Base-by-base conservation (phyloP, 805 yeast genomes). In the Hanseniaspora meyeri region DNA sequence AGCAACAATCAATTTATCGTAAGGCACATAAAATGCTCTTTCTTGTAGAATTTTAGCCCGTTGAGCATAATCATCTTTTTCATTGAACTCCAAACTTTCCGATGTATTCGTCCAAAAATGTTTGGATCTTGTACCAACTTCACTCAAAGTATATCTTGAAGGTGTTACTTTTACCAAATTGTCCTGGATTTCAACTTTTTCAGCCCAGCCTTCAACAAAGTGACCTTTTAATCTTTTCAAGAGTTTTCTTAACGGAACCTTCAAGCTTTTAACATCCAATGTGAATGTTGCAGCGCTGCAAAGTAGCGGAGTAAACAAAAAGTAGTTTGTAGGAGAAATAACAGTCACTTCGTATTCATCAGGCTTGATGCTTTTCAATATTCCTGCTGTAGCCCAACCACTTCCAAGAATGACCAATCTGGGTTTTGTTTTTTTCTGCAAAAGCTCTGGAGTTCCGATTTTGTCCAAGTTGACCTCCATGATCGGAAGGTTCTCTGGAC, bases 221-320 rank as follows among this genome's bases (percentile, higher is more conserved):
- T 82, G 85, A 20, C 85, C 87, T 58, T 74, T 72, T 40, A 79
- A 73, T 27, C 72, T 63, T 40, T 70, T 69, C 27, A 82, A 77
- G 57, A 82, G 75, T 59, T 76, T 73, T 59, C 88, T 75, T 54
- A 82, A 78, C 37, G 84, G 80, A 62, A 82, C 87, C 63, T 78
- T 77, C 58, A 82, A 66, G 2, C 85, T 78, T 63, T 82, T 80
- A 49, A 81, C 76, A 58, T 81, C 85, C 52, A 82, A 69, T 10
- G 87, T 82, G 51, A 87, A 86, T 2, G 83, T 83, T 4, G 87
- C 84, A 20, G 87, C 85, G 51, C 79, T 77, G 2, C 87, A 87
- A 40, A 82, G 72, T 70, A 82, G 71, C 1, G 87, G 87, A 19
- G 87, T 82, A 67, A 82, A 82, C 60, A 82, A 65, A 67, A 82